A percentile compares a stretch with the other conserved stretches of the same genome.
Conservation (phyloP, 768 basidiomycete species). For the Pleurotus ostreatus region DNA sequence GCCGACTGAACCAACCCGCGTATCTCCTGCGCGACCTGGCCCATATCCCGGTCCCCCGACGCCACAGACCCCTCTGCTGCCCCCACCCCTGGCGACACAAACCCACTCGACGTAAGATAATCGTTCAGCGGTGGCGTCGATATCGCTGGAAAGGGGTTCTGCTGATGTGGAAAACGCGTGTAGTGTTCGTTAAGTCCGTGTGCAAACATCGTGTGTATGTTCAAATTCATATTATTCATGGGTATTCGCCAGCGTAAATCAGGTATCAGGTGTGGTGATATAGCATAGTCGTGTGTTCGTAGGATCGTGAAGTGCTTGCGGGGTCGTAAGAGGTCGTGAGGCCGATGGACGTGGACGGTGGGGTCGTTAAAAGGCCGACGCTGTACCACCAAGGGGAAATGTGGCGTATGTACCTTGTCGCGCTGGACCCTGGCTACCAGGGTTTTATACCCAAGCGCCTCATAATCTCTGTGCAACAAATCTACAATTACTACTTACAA, state of each 20-base stretch:
- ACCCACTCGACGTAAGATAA: background rate
- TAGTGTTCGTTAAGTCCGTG: constrained; percentile 4
- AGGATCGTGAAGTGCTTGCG: too few relatives aligned
- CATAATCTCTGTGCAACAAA: background rate
- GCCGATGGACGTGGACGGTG: background rate
- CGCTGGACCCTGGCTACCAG: background rate
- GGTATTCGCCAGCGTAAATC: too few relatives aligned
- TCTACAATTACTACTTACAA: background rate
- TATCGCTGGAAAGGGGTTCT: background rate
- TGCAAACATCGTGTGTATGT: background rate
- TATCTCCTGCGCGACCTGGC: background rate
- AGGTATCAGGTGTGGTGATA: too few relatives aligned
- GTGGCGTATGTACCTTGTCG: too few relatives aligned
- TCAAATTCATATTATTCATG: too few relatives aligned
- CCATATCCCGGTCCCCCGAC: background rate
- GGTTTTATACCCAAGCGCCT: background rate
- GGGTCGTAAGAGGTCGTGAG: background rate
- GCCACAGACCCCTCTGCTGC: too few relatives aligned
- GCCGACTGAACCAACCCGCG: background rate
- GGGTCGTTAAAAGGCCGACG: background rate
- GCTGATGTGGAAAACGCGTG: constrained; percentile 2
- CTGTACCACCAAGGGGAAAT: background rate
- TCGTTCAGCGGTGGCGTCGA: background rate
- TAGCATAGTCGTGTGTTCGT: too few relatives aligned
- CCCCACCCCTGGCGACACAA: background rate